phyloP scores from a whole-genome alignment of 768 basidiomycete genomes.

The Arthromyces matolae region DNA sequence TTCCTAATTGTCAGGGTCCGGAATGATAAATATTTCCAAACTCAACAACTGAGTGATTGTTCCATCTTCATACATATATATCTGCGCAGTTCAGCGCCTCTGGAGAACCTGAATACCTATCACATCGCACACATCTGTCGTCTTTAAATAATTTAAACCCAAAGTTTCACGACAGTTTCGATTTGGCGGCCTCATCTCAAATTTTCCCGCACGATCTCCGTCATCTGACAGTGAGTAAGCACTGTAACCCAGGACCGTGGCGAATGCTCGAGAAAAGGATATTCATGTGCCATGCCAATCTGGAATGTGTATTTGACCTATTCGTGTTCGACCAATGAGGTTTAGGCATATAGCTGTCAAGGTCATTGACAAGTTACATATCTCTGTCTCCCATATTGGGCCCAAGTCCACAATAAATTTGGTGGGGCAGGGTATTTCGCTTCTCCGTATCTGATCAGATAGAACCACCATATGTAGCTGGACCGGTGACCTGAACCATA shows the following conservation, averaged over 20 bases:
- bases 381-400: neutral
- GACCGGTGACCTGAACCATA: too few species aligned
- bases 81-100: too few species aligned
- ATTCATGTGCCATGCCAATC: neutral
- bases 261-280: too few species aligned
- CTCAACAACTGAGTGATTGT: too few species aligned
- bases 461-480: too few species aligned
- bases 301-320: neutral
- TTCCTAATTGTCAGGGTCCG: neutral
- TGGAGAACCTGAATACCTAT: too few species aligned
- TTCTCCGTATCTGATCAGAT: too few species aligned
- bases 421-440: too few species aligned
- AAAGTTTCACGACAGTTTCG: neutral
- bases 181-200: neutral
- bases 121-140: neutral
- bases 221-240: neutral
- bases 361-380: too few species aligned
- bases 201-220: slow-evolving; percentile 5
- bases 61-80: too few species aligned
- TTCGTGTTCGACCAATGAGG: neutral
- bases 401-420: too few species aligned
- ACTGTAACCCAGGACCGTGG: too few species aligned
- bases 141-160: neutral
- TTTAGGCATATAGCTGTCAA: neutral
- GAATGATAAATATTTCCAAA: slow-evolving; percentile 2